Percentiles rank a stretch among this genome's conserved stretches.
phyloP scores from a whole-genome alignment of 73 alveolate genomes.

The Paramecium primaurelia region DNA sequence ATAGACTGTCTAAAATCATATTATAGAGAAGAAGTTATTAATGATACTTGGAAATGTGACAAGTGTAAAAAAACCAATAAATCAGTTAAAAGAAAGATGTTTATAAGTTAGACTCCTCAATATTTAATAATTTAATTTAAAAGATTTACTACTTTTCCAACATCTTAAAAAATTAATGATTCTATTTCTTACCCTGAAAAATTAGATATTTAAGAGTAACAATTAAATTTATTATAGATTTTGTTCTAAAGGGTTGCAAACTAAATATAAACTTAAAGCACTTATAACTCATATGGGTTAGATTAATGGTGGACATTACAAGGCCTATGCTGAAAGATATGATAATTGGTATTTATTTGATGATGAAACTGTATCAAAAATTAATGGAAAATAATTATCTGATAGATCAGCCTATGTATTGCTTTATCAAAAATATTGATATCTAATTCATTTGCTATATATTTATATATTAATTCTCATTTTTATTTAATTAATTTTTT shows the following conservation, averaged over 20 bases:
- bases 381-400: neutral
- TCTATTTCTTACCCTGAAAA: neutral
- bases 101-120: neutral
- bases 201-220: neutral
- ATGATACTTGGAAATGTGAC: conserved; percentile 39
- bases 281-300: neutral
- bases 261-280: conserved; percentile 5
- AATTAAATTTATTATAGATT: neutral
- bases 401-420: conserved; percentile 12
- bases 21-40: neutral
- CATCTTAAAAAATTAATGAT: neutral
- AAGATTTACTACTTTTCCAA: conserved; percentile 13
- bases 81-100: conserved; percentile 5
- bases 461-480: neutral
- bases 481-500: neutral
- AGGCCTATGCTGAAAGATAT: conserved; percentile 13
- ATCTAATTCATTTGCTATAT: neutral
- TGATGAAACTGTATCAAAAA: neutral
- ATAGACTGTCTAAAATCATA: neutral
- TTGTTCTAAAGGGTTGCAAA: neutral
- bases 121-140: neutral
- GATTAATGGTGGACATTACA: conserved; percentile 28
- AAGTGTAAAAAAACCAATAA: neutral
- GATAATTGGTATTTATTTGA: conserved; percentile 36
- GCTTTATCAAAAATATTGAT: neutral